These are phyloP conservation scores for Bretschneidera sinensis DNA, from an alignment of 345 rosid genomes.

Conservation along the genomic window DNA sequence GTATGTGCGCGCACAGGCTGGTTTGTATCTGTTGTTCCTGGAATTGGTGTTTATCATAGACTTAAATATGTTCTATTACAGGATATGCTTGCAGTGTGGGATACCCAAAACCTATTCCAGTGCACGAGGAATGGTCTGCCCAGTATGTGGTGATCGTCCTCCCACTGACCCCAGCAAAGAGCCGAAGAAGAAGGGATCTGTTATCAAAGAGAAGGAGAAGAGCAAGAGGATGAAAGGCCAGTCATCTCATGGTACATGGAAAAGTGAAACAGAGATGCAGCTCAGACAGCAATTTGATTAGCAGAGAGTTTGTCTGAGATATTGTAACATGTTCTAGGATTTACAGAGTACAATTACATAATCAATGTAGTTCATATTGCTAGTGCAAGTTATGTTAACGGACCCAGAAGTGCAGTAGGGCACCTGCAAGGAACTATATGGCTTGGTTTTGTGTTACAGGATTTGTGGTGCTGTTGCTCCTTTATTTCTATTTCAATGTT, in stretches of 20 bases:
- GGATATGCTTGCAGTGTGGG: constrained; percentile 92
- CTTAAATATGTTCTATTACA: constrained; percentile 12
- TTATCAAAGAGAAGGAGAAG: constrained; percentile 85
- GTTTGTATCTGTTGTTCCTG: neutral
- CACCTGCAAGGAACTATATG: no score
- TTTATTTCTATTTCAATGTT: no score
- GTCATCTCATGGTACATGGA: constrained; percentile 94
- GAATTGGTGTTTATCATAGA: neutral
- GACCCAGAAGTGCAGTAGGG: no score
- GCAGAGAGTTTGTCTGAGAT: neutral
- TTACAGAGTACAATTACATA: no score
- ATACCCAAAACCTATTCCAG: constrained; percentile 80
- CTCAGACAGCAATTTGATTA: constrained; percentile 87
- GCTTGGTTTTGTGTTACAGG: no score
- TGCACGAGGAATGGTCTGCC: constrained; percentile 82
- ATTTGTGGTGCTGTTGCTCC: no score
- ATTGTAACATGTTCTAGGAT: neutral
- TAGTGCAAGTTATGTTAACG: no score
- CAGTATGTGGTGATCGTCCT: constrained; percentile 73
- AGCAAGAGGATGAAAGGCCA: constrained; percentile 91
- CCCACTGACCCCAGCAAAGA: constrained; percentile 35
- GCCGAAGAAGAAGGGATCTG: constrained; percentile 71
- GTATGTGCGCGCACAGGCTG: no score
- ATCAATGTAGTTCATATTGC: no score
- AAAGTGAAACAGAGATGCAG: constrained; percentile 98